phyloP scores from a whole-genome alignment of 371 early-diverging fungal genomes.

The Rhizomucor miehei region DNA sequence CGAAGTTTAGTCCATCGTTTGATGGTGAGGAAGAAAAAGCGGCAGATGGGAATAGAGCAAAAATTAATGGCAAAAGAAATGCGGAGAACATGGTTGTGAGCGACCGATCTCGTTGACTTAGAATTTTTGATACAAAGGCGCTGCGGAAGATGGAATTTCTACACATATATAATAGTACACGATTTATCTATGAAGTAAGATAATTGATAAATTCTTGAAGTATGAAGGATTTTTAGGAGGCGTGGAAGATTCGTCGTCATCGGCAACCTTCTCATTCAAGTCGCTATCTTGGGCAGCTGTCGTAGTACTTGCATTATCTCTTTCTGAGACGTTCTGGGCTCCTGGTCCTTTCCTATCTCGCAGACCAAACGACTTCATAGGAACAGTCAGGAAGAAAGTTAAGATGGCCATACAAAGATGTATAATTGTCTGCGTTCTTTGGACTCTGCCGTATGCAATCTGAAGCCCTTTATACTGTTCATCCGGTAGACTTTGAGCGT shows the following conservation, averaged over 20 bases:
- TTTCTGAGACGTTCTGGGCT: not conserved
- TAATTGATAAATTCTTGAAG: conserved; percentile 3
- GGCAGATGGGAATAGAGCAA: too few species aligned
- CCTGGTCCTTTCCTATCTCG: conserved; percentile 4
- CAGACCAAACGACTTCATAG: conserved; percentile 34
- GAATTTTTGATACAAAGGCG: too few species aligned
- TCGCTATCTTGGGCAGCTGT: not conserved
- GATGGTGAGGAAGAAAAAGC: too few species aligned
- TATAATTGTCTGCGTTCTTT: conserved; percentile 28
- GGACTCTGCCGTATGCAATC: conserved; percentile 30
- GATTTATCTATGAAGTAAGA: not conserved
- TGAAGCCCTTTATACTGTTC: conserved; percentile 27
- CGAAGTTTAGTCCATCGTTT: too few species aligned
- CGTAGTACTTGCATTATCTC: not conserved
- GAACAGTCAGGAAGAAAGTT: conserved; percentile 21
- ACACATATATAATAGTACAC: too few species aligned
- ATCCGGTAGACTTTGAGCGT: conserved; percentile 20
- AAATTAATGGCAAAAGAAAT: too few species aligned
- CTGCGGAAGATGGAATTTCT: too few species aligned
- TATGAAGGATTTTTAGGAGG: not conserved
- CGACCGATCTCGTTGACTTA: too few species aligned
- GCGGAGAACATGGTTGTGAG: too few species aligned
- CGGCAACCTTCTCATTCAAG: not conserved
- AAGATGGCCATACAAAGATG: conserved; percentile 10
- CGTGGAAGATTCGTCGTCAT: not conserved